Evolutionary conservation across 2,329 filamentous ascomycete genomes (phyloP).

Genomic region (Aspergillus brasiliensis): DNA sequence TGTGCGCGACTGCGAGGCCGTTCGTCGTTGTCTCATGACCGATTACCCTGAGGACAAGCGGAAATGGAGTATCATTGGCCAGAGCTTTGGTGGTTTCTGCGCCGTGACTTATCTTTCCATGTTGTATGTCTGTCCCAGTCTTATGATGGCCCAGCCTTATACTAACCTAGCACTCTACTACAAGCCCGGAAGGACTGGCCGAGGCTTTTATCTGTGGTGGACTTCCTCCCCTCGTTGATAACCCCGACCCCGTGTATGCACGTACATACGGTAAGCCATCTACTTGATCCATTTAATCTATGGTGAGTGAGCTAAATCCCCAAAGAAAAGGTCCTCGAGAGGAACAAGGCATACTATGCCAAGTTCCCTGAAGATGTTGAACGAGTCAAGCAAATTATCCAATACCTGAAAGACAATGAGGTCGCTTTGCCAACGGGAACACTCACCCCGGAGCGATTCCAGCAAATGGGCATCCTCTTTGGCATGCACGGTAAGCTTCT

Average conservation of each 20-base stretch:
- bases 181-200: constrained; percentile 69
- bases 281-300: not conserved
- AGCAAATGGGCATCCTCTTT: constrained; percentile 76
- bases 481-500: constrained; percentile 65
- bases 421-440: constrained; percentile 69
- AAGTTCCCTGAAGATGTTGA: constrained; percentile 83
- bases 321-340: constrained; percentile 62
- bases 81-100: constrained; percentile 91
- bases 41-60: constrained; percentile 69
- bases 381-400: constrained; percentile 66
- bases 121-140: constrained; percentile 46
- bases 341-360: constrained; percentile 77
- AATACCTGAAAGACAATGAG: constrained; percentile 63
- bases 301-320: constrained; percentile 15
- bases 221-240: constrained; percentile 72
- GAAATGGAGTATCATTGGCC: constrained; percentile 84
- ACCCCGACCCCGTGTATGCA: constrained; percentile 73
- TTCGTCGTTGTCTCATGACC: constrained; percentile 72
- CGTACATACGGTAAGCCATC: constrained; percentile 59
- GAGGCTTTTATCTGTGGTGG: constrained; percentile 87
- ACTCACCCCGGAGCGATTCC: constrained; percentile 72
- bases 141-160: not conserved
- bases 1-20: constrained; percentile 83
- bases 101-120: constrained; percentile 80
- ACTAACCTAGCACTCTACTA: not conserved